A percentile compares a stretch with the other conserved stretches of the same genome.
Conservation (phyloP, 345 rosid genomes). For the Arabis alpina region DNA sequence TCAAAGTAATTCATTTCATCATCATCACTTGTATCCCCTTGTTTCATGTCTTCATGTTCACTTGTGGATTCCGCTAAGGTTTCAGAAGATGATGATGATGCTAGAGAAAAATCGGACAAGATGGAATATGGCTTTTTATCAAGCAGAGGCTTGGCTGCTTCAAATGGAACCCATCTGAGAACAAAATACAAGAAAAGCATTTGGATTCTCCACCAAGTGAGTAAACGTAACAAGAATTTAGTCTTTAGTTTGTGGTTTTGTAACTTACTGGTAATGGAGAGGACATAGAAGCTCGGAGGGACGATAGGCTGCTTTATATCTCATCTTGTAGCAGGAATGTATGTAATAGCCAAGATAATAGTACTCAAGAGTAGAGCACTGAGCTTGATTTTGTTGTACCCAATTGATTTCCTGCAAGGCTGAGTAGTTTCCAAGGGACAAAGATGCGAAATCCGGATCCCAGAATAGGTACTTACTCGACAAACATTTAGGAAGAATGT, state of each 20-base stretch:
- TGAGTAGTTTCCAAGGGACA: conserved; percentile 87
- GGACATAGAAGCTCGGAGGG: conserved; percentile 98
- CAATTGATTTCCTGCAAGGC: conserved; percentile 87
- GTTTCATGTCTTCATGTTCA: conserved; percentile 44
- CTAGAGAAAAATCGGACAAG: conserved; percentile 57
- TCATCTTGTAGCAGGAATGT: conserved; percentile 96
- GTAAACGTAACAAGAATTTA: background rate
- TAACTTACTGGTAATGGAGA: conserved; percentile 79
- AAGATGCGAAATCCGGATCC: conserved; percentile 89
- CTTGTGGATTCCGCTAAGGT: conserved; percentile 40
- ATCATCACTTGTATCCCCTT: conserved; percentile 41
- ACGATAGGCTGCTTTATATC: conserved; percentile 89
- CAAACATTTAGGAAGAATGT: conserved; percentile 87
- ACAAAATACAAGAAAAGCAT: conserved; percentile 22
- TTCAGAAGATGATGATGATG: conserved; percentile 46
- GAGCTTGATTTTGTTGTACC: conserved; percentile 73
- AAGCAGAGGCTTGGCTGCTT: conserved; percentile 68
- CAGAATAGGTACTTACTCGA: conserved; percentile 95
- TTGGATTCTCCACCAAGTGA: conserved; percentile 5
- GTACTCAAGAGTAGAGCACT: conserved; percentile 74
- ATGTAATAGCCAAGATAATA: conserved; percentile 97
- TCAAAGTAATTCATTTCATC: conserved; percentile 55
- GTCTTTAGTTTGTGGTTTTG: background rate
- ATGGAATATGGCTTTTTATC: conserved; percentile 66
- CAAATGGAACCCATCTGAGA: conserved; percentile 87